Percentiles rank a stretch among this genome's conserved stretches.
Conservation (phyloP, 495 filamentous ascomycete genomes). For the Neurospora cerealis region DNA sequence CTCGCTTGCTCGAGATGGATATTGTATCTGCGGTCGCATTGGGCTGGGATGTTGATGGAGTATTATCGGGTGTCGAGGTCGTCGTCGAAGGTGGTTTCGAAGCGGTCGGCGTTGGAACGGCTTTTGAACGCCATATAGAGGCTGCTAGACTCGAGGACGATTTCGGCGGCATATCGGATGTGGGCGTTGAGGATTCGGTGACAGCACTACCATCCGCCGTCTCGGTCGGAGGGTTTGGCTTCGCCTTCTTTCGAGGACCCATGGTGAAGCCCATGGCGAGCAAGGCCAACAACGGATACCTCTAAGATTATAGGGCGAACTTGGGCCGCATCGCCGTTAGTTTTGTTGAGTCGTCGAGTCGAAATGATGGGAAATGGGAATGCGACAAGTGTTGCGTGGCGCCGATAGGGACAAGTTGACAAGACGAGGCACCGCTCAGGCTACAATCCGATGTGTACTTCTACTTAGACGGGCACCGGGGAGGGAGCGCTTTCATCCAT, state of each 20-base stretch:
- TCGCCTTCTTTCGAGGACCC: constrained; percentile 56
- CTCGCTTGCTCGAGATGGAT: not conserved
- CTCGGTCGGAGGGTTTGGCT: constrained; percentile 38
- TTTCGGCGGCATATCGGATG: constrained; percentile 7
- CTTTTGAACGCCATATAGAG: constrained; percentile 1
- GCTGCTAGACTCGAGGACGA: not conserved
- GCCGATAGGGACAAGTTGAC: not conserved
- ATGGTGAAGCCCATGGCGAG: constrained; percentile 17
- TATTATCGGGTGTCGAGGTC: constrained; percentile 1
- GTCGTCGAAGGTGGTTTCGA: not conserved
- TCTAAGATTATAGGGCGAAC: not conserved
- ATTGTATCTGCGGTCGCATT: not conserved
- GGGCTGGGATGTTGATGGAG: constrained; percentile 2
- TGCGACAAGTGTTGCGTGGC: not conserved
- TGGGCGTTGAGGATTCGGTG: constrained; percentile 10
- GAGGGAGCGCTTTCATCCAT: not conserved
- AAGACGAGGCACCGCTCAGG: not conserved
- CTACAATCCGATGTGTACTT: not conserved
- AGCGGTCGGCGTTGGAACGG: not conserved
- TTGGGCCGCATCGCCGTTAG: not conserved
- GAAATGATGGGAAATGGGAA: not conserved
- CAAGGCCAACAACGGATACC: not conserved
- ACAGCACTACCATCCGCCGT: constrained; percentile 31
- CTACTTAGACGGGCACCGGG: not conserved
- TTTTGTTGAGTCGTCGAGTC: not conserved